Base-by-base conservation (phyloP, 108 stramenopile genomes). In the Schizochytrium sp. region DNA sequence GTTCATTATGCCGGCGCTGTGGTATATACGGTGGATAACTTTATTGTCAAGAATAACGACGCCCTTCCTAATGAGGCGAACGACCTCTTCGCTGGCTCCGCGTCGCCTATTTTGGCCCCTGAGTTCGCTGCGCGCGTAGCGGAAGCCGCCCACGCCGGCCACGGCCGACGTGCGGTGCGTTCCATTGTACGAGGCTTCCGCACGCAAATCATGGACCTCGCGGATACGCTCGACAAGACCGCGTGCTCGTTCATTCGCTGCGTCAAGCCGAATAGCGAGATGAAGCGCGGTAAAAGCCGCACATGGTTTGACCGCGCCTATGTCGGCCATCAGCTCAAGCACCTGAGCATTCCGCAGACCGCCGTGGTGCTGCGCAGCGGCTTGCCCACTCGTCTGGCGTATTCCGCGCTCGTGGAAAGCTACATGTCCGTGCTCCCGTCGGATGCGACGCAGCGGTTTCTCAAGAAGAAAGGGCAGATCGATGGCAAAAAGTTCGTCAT, bases 31-130 rank as follows among this genome's bases (percentile, higher is more conserved):
- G 96, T 95, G 19, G 96, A 96, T 60, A 96, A 95, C 57, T 99
- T 99, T 91, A 94, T 98, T 93, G 97, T 98, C 59, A 98, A 98
- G 92, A 99, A 99, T 93, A 97, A 97, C 90, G 98, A 99, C 91
- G 96, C 97, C 83, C 95, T 99, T 16, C 96, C 97, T 28, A 91
- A 96, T 21, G 97, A 97, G 72, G 96, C 97, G 5, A 92, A 96
- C 76, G 95, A 94, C 21, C 89, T 99, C 58, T 96, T 98, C 87
- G 96, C 96, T 87, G 94, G 95, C 59, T 96, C 97, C 58, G 92
- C 94, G 4, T 93, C 92, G 57, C 89, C 93, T 21, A 94, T 98
- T 59, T 94, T 97, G 48, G 93, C 95, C 88, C 94, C 94, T 55
- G 94, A 96, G 5, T 97, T 96, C 83, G 91, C 19, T 43, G 25